These are phyloP conservation scores for Obba rivulosa DNA, from an alignment of 768 basidiomycete genomes.

Conservation along the genomic window DNA sequence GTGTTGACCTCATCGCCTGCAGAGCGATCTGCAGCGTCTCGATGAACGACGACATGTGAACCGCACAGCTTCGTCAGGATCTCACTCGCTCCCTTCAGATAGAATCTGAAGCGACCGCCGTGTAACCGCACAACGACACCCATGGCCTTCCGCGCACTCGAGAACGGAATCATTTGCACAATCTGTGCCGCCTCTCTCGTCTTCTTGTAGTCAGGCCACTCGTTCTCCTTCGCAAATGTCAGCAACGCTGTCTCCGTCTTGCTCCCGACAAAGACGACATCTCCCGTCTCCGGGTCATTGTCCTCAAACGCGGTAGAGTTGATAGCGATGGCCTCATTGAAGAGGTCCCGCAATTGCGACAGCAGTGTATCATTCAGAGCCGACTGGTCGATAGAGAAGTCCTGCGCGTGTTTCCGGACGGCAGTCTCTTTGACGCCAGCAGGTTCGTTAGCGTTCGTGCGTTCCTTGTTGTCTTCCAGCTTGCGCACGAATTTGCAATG, in stretches of 20 bases:
- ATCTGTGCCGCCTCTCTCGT: slow-evolving; percentile 57
- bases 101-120: slow-evolving; percentile 56
- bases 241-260: slow-evolving; percentile 95
- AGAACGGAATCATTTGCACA: slow-evolving; percentile 90
- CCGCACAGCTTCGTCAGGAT: slow-evolving; percentile 78
- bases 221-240: slow-evolving; percentile 73
- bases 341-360: too few species aligned
- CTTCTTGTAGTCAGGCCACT: slow-evolving; percentile 67
- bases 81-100: slow-evolving; percentile 92
- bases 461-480: slow-evolving; percentile 63
- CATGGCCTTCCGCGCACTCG: slow-evolving; percentile 91
- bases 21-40: slow-evolving; percentile 24
- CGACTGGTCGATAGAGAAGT: slow-evolving; percentile 84
- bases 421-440: slow-evolving; percentile 20
- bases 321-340: slow-evolving; percentile 78
- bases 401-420: slow-evolving; percentile 46
- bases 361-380: slow-evolving; percentile 63
- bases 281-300: slow-evolving; percentile 51
- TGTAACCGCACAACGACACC: slow-evolving; percentile 73
- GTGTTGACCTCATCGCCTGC: slow-evolving; percentile 41
- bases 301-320: slow-evolving; percentile 97
- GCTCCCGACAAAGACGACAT: slow-evolving; percentile 72
- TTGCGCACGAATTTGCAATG: slow-evolving; percentile 89
- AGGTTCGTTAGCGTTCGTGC: slow-evolving; percentile 67
- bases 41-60: slow-evolving; percentile 64